Conservation (phyloP, 1,139 yeast species). For the Suzukiozyma palmioleophila region DNA sequence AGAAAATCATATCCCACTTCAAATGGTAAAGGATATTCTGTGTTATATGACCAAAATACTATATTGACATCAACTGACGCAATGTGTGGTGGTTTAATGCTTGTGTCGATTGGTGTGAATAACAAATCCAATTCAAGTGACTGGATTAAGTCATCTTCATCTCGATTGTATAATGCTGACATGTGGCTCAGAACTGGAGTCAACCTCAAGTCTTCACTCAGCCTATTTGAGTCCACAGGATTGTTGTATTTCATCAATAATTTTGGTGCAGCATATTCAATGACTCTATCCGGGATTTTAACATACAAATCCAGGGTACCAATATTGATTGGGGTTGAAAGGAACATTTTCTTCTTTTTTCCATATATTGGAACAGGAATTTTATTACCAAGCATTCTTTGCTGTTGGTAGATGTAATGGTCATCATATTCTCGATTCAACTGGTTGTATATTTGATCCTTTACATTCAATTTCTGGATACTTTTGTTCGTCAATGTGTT, state of each 20-base stretch:
- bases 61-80: conserved; percentile 32
- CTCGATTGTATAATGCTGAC: conserved; percentile 30
- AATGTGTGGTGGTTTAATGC: conserved; percentile 29
- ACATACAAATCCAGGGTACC: conserved; percentile 35
- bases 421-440: conserved; percentile 10
- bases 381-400: conserved; percentile 26
- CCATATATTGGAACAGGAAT: conserved; percentile 24
- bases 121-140: conserved; percentile 24
- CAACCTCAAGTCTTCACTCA: conserved; percentile 3
- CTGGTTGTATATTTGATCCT: conserved; percentile 4
- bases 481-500: conserved; percentile 7
- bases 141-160: conserved; percentile 17
- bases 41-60: conserved; percentile 39
- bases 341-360: conserved; percentile 36
- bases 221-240: conserved; percentile 4
- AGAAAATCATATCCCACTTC: conserved; percentile 41
- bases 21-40: conserved; percentile 42
- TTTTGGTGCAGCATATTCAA: conserved; percentile 39
- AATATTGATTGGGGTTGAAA: conserved; percentile 30
- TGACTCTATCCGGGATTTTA: conserved; percentile 28
- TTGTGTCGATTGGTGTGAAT: conserved; percentile 16
- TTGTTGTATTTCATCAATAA: conserved; percentile 36
- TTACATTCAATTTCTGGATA: conserved; percentile 2
- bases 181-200: conserved; percentile 19
- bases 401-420: conserved; percentile 14